Evolutionary conservation across 768 basidiomycete species (phyloP).

Genomic region (Russula lepida): DNA sequence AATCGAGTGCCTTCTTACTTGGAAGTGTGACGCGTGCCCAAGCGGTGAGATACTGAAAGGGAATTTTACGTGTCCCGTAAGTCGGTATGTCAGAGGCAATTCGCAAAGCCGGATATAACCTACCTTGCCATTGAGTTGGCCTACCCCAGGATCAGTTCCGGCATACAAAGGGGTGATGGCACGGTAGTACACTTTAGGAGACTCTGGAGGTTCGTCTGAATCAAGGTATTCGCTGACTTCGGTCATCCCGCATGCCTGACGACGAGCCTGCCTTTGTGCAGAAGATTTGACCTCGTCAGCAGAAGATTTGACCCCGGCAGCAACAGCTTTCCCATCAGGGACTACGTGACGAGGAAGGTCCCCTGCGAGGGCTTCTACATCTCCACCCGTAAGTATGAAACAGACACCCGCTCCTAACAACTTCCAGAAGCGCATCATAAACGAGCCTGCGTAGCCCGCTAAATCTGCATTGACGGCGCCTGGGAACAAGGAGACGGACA

Average conservation of each 20-base stretch:
- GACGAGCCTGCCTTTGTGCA: no score
- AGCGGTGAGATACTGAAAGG: conserved; percentile 9
- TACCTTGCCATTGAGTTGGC: conserved; percentile 8
- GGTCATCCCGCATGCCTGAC: no score
- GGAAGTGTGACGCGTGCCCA: conserved; percentile 15
- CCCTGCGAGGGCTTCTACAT: neutral
- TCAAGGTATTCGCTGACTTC: no score
- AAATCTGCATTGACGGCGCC: neutral
- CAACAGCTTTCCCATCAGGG: accelerated
- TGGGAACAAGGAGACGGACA: neutral
- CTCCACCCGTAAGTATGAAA: neutral
- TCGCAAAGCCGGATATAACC: neutral
- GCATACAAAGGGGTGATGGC: conserved; percentile 6
- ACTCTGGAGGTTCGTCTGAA: neutral
- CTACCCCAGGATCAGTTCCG: neutral
- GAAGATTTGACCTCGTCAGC: neutral
- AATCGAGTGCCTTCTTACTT: conserved; percentile 8
- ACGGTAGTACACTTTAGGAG: neutral
- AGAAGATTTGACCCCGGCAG: no score
- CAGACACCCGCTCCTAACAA: neutral
- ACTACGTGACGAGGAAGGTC: neutral
- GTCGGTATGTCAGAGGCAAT: neutral
- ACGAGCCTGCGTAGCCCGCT: neutral
- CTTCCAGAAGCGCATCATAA: neutral
- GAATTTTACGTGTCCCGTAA: neutral